Base-by-base conservation (phyloP, 1,139 yeast genomes). In the Saccharomyces hybrid region DNA sequence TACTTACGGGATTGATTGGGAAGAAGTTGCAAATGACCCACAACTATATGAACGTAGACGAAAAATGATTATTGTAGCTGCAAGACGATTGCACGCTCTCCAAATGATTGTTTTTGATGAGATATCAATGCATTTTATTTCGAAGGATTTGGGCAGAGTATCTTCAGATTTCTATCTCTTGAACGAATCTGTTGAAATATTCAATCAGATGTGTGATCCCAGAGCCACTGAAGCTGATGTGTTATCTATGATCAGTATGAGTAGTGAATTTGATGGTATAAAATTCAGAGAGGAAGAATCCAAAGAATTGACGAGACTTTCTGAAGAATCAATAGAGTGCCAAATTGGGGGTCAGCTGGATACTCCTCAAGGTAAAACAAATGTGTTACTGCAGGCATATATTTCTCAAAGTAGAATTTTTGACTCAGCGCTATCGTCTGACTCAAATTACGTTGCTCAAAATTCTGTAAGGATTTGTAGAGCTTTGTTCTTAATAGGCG, bases 21-120 rank as follows among this genome's bases (percentile, higher is more conserved):
- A 81, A 60, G 96, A 89, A 61, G 70, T 95, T 2, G 80, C 81
- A 42, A 86, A 85, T 28, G 99, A 95, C 70, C 96, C 97, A 0
- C 76, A 84, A 58, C 73, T 95, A 49, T 83, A 85, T 50, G 85
- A 82, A 44, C 79, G 85, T 61, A 76, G 99, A 59, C 77, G 95
- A 28, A 81, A 81, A 48, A 80, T 95, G 84, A 81, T 93, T 47
- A 74, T 83, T 2, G 76, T 78, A 1, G 95, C 98, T 0, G 98
- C 97, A 0, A 76, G 89, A 62, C 77, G 89, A 58, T 77, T 95
- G 31, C 96, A 91, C 62, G 73, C 81, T 11, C 76, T 91, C 16
- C 99, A 93, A 67, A 93, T 95, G 99, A 86, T 95, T 62, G 84
- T 91, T 0, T 93, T 83, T 69, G 97, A 93, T 64, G 97, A 91